Conservation (phyloP, 179 eudicot genomes). For the Sideroxylon spinosum region DNA sequence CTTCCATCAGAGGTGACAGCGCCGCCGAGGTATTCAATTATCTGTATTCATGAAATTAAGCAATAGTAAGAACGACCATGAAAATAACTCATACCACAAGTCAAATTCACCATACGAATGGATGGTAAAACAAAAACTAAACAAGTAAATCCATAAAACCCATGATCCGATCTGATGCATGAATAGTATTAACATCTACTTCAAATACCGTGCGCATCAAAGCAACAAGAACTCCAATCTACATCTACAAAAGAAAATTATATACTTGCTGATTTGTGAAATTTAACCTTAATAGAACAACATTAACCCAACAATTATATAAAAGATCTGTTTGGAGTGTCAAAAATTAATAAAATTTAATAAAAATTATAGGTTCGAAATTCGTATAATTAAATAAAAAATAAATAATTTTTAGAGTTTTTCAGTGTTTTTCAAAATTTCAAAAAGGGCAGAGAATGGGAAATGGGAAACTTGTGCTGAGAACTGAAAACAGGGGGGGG, state of each 20-base stretch:
- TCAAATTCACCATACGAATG: constrained; percentile 5
- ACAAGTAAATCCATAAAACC: neutral
- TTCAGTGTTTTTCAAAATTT: too few species aligned
- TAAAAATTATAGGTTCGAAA: too few species aligned
- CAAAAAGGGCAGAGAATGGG: too few species aligned
- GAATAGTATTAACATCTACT: neutral
- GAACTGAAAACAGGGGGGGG: neutral
- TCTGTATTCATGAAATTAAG: constrained; percentile 32
- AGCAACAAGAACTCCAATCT: neutral
- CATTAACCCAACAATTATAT: neutral
- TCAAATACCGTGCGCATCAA: neutral
- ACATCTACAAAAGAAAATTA: neutral
- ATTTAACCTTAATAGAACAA: neutral
- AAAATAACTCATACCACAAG: neutral
- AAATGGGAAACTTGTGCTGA: neutral
- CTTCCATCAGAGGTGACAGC: constrained; percentile 62
- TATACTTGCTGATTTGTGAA: neutral
- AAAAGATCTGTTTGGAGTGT: too few species aligned
- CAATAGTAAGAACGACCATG: neutral
- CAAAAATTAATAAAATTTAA: too few species aligned
- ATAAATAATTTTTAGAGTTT: too few species aligned
- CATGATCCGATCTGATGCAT: neutral
- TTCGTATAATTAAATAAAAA: too few species aligned
- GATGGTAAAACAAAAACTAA: neutral
- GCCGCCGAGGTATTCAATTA: constrained; percentile 75